A percentile compares a stretch with the other conserved stretches of the same genome.
phyloP scores from a whole-genome alignment of 192 early-diverging fungal species.

The Phlyctochytrium planicorne region DNA sequence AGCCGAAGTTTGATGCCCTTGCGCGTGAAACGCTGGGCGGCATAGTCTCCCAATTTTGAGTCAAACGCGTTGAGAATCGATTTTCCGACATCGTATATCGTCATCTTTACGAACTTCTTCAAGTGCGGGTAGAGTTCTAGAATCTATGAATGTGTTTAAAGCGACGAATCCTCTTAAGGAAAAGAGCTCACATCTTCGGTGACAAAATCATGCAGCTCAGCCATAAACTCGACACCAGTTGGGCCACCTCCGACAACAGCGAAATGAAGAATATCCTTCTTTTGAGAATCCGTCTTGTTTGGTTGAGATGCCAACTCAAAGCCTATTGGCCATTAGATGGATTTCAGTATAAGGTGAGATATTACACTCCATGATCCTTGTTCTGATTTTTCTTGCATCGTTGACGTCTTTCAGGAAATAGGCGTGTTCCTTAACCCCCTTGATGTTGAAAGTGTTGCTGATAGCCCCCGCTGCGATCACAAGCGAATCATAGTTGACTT shows the following conservation, averaged over 20 bases:
- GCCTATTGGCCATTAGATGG: neutral
- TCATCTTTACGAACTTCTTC: slow-evolving; percentile 48
- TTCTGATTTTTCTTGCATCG: slow-evolving; percentile 80
- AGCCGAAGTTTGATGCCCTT: slow-evolving; percentile 74
- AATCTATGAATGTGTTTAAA: slow-evolving; percentile 26
- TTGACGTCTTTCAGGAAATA: slow-evolving; percentile 83
- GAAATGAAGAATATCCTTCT: slow-evolving; percentile 67
- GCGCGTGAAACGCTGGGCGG: slow-evolving; percentile 69
- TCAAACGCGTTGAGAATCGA: slow-evolving; percentile 79
- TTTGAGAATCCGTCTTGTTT: slow-evolving; percentile 60
- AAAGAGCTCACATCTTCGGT: slow-evolving; percentile 60
- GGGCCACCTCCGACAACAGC: slow-evolving; percentile 88
- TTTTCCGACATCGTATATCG: slow-evolving; percentile 80
- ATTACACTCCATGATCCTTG: slow-evolving; percentile 64
- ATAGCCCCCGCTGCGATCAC: slow-evolving; percentile 80
- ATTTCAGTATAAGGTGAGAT: neutral
- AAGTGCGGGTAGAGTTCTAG: slow-evolving; percentile 70
- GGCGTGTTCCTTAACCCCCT: slow-evolving; percentile 80
- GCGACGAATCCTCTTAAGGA: neutral
- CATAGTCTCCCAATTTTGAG: slow-evolving; percentile 69
- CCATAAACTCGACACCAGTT: slow-evolving; percentile 63
- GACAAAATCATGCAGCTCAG: slow-evolving; percentile 81
- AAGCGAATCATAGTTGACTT: slow-evolving; percentile 74
- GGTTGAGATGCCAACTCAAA: slow-evolving; percentile 72
- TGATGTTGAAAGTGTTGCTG: slow-evolving; percentile 81